Conservation (phyloP, 805 yeast genomes). For the Lachancea sp. region DNA sequence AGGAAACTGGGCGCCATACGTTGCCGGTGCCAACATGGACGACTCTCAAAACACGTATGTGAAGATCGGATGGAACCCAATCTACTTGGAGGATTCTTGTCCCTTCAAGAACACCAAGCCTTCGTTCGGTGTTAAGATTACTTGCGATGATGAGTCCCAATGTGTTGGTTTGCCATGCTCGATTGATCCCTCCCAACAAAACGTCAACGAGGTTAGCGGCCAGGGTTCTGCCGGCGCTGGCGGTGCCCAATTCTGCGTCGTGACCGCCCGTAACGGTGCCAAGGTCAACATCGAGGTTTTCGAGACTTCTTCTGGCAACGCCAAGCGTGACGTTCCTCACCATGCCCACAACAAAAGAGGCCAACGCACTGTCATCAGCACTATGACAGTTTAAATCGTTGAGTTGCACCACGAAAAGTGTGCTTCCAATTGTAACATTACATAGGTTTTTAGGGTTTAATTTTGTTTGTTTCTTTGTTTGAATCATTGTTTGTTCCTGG, state of each 20-base stretch:
- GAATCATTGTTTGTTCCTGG: not conserved
- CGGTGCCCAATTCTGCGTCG: conserved; percentile 77
- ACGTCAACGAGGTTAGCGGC: conserved; percentile 49
- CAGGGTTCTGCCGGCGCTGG: conserved; percentile 45
- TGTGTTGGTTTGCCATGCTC: conserved; percentile 79
- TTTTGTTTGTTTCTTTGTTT: not conserved
- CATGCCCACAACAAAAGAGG: conserved; percentile 3
- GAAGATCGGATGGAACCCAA: conserved; percentile 89
- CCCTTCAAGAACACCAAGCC: conserved; percentile 55
- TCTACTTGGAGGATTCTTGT: conserved; percentile 54
- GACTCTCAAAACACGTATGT: conserved; percentile 61
- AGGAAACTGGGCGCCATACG: conserved; percentile 94
- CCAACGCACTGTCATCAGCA: conserved; percentile 5
- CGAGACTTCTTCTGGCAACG: conserved; percentile 17
- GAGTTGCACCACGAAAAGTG: not conserved
- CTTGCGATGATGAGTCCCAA: conserved; percentile 61
- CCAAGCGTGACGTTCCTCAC: conserved; percentile 11
- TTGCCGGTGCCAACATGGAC: conserved; percentile 86
- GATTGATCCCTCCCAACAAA: conserved; percentile 63
- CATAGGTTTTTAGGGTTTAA: not conserved
- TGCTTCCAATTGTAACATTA: conserved; percentile 2
- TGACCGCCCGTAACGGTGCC: conserved; percentile 61
- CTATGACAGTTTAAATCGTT: conserved; percentile 6
- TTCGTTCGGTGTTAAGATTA: conserved; percentile 61
- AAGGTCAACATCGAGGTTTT: conserved; percentile 72